These are phyloP conservation scores for Pyronema domesticum DNA, from an alignment of 495 filamentous ascomycete species.

Conservation along the genomic window DNA sequence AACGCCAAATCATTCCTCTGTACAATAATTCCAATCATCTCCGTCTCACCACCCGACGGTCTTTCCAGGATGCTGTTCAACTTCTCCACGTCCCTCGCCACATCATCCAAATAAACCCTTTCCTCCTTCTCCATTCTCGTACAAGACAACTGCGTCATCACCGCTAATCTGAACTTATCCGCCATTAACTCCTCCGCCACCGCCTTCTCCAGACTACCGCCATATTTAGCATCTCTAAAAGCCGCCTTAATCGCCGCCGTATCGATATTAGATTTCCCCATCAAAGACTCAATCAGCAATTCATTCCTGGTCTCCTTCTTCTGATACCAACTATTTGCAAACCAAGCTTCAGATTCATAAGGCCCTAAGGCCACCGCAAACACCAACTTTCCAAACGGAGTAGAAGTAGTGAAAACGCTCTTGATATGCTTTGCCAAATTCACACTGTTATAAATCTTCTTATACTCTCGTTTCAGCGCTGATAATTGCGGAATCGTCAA, in stretches of 20 bases:
- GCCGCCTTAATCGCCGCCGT: conserved; percentile 81
- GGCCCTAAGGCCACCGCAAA: conserved; percentile 79
- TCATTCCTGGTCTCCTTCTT: conserved; percentile 66
- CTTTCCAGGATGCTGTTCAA: conserved; percentile 46
- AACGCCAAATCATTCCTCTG: conserved; percentile 63
- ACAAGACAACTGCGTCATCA: conserved; percentile 62
- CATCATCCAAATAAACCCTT: conserved; percentile 34
- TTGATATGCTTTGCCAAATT: conserved; percentile 96
- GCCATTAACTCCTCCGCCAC: conserved; percentile 63
- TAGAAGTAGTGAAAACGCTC: conserved; percentile 42
- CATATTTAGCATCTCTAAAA: conserved; percentile 82
- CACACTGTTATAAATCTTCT: conserved; percentile 67
- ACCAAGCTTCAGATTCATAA: conserved; percentile 91
- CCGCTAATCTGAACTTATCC: conserved; percentile 82
- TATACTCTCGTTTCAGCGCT: conserved; percentile 72
- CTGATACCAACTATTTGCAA: conserved; percentile 98
- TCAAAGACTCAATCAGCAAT: conserved; percentile 77
- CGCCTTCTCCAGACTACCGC: conserved; percentile 60
- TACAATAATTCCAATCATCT: conserved; percentile 78
- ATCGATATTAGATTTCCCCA: conserved; percentile 73
- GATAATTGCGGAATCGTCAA: conserved; percentile 74
- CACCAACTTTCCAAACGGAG: conserved; percentile 63
- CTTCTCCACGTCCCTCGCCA: conserved; percentile 53
- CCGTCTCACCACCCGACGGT: conserved; percentile 69
- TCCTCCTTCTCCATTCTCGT: conserved; percentile 58